These are phyloP conservation scores for Phytopythium kandeliae DNA, from an alignment of 352 stramenopile genomes.

Conservation along the genomic window DNA sequence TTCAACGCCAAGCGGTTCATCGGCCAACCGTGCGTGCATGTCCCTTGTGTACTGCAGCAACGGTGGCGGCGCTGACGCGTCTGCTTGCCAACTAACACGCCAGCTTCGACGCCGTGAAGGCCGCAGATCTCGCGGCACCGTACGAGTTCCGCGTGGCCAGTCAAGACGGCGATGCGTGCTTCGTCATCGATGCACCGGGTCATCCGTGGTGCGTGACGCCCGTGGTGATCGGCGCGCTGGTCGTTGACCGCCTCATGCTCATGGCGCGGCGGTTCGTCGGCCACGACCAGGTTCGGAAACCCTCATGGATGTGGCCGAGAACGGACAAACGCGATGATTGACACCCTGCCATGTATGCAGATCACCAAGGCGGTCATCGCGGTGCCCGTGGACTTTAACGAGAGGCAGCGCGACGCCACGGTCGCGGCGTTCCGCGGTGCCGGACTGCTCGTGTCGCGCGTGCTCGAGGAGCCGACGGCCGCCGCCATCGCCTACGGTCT, in stretches of 20 bases:
- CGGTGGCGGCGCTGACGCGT: too few species aligned
- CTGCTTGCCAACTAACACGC: too few species aligned
- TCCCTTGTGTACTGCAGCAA: neutral
- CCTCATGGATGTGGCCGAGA: neutral
- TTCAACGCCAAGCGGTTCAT: constrained; percentile 81
- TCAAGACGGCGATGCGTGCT: constrained; percentile 30
- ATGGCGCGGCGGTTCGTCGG: constrained; percentile 51
- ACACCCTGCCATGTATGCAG: too few species aligned
- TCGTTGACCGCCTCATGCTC: constrained; percentile 38
- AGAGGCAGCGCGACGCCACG: constrained; percentile 33
- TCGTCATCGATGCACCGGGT: constrained; percentile 25
- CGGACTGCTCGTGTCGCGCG: constrained; percentile 40
- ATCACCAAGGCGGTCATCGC: constrained; percentile 62
- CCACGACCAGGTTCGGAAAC: constrained; percentile 35
- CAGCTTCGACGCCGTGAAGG: constrained; percentile 24
- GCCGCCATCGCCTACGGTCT: constrained; percentile 94
- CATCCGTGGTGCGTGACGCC: constrained; percentile 45
- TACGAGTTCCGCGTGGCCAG: constrained; percentile 44
- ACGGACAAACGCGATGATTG: neutral
- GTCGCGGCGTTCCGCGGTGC: constrained; percentile 34
- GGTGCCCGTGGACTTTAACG: constrained; percentile 52
- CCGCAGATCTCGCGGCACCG: constrained; percentile 13
- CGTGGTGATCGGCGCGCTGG: constrained; percentile 26
- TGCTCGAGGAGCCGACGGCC: constrained; percentile 90
- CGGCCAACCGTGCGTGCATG: constrained; percentile 27